These are phyloP conservation scores for Trichoderma semiorbis DNA, from an alignment of 2,329 filamentous ascomycete genomes.

Conservation along the genomic window DNA sequence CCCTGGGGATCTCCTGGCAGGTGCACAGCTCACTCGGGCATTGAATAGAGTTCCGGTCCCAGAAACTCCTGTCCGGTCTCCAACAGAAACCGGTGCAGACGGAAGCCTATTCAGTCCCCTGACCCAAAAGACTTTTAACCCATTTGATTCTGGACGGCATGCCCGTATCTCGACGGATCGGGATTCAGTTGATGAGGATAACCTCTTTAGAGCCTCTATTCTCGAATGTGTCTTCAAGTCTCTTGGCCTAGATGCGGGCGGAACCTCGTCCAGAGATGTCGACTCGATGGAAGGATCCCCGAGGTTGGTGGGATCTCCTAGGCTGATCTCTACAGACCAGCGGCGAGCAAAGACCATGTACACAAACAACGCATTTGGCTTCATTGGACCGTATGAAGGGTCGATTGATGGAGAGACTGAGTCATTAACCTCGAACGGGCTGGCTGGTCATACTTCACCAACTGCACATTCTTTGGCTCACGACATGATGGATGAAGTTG, in stretches of 20 bases:
- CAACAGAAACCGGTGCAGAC: slow-evolving; percentile 27
- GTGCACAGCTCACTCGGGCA: slow-evolving; percentile 66
- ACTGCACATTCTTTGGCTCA: slow-evolving; percentile 66
- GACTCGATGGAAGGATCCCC: slow-evolving; percentile 85
- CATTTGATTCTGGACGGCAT: slow-evolving; percentile 52
- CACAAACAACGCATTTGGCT: slow-evolving; percentile 72
- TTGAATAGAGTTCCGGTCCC: slow-evolving; percentile 18
- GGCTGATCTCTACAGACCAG: slow-evolving; percentile 79
- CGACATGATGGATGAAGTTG: slow-evolving; percentile 86
- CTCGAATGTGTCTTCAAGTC: slow-evolving; percentile 95
- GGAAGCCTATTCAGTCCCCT: slow-evolving; percentile 44
- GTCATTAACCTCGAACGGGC: slow-evolving; percentile 70
- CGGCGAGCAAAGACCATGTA: slow-evolving; percentile 76
- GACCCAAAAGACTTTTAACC: slow-evolving; percentile 51
- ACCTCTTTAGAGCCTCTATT: slow-evolving; percentile 83
- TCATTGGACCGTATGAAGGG: slow-evolving; percentile 77
- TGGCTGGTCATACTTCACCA: slow-evolving; percentile 57
- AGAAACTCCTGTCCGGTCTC: slow-evolving; percentile 19
- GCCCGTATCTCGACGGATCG: slow-evolving; percentile 58
- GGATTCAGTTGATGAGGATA: slow-evolving; percentile 83
- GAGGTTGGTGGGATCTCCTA: slow-evolving; percentile 64
- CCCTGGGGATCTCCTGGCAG: slow-evolving; percentile 76
- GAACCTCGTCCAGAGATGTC: slow-evolving; percentile 60
- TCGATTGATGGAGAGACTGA: slow-evolving; percentile 81
- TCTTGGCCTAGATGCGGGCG: slow-evolving; percentile 72